A percentile compares a stretch with the other conserved stretches of the same genome.
Conservation (phyloP, 768 basidiomycete species). For the Tulasnella sp. region DNA sequence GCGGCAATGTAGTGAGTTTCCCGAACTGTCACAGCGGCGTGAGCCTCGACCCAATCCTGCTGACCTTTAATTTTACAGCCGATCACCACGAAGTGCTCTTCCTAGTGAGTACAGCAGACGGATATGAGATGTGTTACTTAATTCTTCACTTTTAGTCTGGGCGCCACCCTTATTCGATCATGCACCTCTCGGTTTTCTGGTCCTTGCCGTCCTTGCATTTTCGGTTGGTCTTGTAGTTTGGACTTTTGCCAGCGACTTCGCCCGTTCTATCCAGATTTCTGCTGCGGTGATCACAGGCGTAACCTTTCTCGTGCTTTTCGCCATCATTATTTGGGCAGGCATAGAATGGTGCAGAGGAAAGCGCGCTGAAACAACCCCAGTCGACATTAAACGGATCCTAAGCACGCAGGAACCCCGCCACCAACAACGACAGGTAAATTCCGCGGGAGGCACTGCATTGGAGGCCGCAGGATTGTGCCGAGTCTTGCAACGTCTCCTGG, state of each 20-base stretch:
- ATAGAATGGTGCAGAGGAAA: constrained; percentile 11
- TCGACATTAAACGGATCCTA: not conserved
- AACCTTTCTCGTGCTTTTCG: constrained; percentile 10
- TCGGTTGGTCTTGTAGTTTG: constrained; percentile 18
- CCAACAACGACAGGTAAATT: too few relatives aligned
- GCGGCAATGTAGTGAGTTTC: constrained; percentile 21
- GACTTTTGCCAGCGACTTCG: not conserved
- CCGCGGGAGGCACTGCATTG: too few relatives aligned
- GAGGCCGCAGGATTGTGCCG: too few relatives aligned
- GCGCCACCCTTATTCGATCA: constrained; percentile 14
- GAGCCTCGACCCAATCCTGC: not conserved
- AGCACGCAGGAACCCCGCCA: not conserved
- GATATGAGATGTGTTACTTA: not conserved
- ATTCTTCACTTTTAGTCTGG: not conserved
- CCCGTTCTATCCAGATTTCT: not conserved
- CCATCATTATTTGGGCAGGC: constrained; percentile 14
- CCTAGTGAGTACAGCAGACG: not conserved
- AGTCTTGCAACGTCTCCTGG: too few relatives aligned
- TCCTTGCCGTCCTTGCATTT: constrained; percentile 19
- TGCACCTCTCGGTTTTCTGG: constrained; percentile 20
- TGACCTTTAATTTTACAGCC: not conserved
- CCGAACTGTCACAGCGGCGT: not conserved
- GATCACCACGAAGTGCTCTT: constrained; percentile 7
- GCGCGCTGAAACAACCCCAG: not conserved
- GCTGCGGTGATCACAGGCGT: constrained; percentile 14